Conservation (phyloP, 495 filamentous ascomycete genomes). For the Parachaetomium inaequale region DNA sequence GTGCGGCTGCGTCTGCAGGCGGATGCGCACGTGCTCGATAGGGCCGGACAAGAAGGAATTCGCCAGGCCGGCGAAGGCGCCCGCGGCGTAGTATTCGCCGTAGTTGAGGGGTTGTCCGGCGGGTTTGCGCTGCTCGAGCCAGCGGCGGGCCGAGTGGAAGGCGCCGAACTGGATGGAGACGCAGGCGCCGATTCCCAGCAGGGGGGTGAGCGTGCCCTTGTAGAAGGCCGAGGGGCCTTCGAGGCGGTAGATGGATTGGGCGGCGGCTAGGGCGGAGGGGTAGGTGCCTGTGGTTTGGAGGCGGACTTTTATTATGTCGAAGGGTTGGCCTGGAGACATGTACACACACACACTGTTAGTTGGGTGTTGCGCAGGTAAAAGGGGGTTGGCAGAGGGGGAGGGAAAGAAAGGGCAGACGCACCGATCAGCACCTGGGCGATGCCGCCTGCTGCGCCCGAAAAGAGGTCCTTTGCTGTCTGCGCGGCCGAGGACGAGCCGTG, state of each 20-base stretch:
- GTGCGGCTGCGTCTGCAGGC: constrained; percentile 96
- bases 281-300: constrained; percentile 85
- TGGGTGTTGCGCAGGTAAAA: background rate
- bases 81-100: constrained; percentile 82
- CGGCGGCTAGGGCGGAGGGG: constrained; percentile 72
- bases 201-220: constrained; percentile 94
- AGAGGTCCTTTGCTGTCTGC: constrained; percentile 83
- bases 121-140: constrained; percentile 71
- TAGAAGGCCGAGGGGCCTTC: constrained; percentile 94
- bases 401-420: constrained; percentile 36
- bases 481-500: constrained; percentile 27
- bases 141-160: constrained; percentile 87
- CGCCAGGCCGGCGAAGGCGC: constrained; percentile 87
- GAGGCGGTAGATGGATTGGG: constrained; percentile 75
- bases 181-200: constrained; percentile 95
- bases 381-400: background rate
- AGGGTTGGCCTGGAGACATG: constrained; percentile 77
- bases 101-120: constrained; percentile 58
- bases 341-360: background rate
- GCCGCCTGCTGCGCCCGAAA: constrained; percentile 85
- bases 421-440: constrained; percentile 92
- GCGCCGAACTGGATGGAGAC: constrained; percentile 97
- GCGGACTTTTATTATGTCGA: constrained; percentile 98
- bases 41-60: constrained; percentile 86
- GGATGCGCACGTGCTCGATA: constrained; percentile 96